phyloP scores from a whole-genome alignment of 768 basidiomycete species.

The Naganishia onofrii region DNA sequence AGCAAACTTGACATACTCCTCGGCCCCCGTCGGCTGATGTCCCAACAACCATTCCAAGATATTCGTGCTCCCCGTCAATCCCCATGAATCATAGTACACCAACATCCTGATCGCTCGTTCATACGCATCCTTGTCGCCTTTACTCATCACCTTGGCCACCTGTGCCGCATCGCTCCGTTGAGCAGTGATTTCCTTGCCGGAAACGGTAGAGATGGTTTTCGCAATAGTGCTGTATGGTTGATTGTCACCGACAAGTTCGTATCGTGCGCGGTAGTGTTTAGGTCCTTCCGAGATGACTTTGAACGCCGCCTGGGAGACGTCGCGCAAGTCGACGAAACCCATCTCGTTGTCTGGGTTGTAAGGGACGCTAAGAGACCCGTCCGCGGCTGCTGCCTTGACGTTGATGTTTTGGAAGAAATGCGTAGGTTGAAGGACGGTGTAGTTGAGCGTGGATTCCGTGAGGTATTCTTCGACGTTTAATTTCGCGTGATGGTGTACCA shows the following conservation, averaged over 20 bases:
- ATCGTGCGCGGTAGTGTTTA: slow-evolving; percentile 50
- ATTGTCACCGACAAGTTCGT: slow-evolving; percentile 52
- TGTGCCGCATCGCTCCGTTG: slow-evolving; percentile 37
- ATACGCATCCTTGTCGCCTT: slow-evolving; percentile 36
- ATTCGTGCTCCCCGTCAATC: slow-evolving; percentile 51
- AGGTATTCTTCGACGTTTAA: slow-evolving; percentile 20
- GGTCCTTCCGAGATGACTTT: slow-evolving; percentile 46
- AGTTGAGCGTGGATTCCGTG: slow-evolving; percentile 9
- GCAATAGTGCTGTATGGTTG: slow-evolving; percentile 47
- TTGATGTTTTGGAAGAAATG: slow-evolving; percentile 52
- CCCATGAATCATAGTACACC: slow-evolving; percentile 50
- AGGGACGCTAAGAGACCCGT: slow-evolving; percentile 36
- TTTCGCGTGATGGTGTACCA: slow-evolving; percentile 44
- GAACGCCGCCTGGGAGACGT: slow-evolving; percentile 46
- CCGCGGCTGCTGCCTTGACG: slow-evolving; percentile 35
- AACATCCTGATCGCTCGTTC: slow-evolving; percentile 51
- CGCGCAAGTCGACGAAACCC: slow-evolving; percentile 52
- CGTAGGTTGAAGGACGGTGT: slow-evolving; percentile 43
- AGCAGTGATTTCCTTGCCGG: slow-evolving; percentile 35
- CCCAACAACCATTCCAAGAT: slow-evolving; percentile 51
- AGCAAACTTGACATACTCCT: slow-evolving; percentile 57
- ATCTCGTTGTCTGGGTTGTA: slow-evolving; percentile 46
- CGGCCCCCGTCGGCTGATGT: slow-evolving; percentile 47
- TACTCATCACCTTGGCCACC: slow-evolving; percentile 32
- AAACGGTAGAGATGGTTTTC: slow-evolving; percentile 34